A percentile compares a stretch with the other conserved stretches of the same genome.
Conservation (phyloP, 306 rosid species). For the Quercus robur region DNA sequence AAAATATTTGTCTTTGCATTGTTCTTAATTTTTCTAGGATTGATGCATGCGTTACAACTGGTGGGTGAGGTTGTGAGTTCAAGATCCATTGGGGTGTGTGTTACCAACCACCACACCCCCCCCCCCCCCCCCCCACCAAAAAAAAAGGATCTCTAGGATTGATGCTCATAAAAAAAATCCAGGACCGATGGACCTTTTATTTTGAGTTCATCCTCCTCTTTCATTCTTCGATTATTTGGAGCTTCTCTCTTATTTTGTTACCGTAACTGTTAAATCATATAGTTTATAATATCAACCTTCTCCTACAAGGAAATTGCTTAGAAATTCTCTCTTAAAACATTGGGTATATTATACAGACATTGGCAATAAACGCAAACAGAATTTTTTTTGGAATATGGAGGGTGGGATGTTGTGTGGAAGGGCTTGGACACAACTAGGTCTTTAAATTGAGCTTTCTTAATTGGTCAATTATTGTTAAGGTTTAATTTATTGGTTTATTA, state of each 20-base stretch:
- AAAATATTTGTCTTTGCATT: background rate
- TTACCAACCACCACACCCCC: too few species aligned
- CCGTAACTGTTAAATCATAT: background rate
- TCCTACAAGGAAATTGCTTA: background rate
- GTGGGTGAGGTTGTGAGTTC: too few species aligned
- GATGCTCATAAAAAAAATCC: background rate
- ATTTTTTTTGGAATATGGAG: background rate
- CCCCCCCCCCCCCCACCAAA: too few species aligned
- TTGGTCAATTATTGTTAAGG: background rate
- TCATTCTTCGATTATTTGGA: background rate
- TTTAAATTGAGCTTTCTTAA: background rate
- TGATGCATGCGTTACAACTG: background rate
- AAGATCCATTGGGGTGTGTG: too few species aligned
- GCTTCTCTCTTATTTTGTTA: conserved; percentile 10
- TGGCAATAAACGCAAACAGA: too few species aligned
- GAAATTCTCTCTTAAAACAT: background rate
- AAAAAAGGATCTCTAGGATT: background rate
- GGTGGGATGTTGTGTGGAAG: background rate
- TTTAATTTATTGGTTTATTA: background rate
- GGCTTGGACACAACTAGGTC: background rate
- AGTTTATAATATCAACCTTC: background rate
- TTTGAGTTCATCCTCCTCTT: background rate
- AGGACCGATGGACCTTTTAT: background rate
- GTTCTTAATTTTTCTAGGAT: background rate
- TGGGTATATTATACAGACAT: too few species aligned